Conservation (phyloP, 2,329 filamentous ascomycete species). For the Aulographum hederae region DNA sequence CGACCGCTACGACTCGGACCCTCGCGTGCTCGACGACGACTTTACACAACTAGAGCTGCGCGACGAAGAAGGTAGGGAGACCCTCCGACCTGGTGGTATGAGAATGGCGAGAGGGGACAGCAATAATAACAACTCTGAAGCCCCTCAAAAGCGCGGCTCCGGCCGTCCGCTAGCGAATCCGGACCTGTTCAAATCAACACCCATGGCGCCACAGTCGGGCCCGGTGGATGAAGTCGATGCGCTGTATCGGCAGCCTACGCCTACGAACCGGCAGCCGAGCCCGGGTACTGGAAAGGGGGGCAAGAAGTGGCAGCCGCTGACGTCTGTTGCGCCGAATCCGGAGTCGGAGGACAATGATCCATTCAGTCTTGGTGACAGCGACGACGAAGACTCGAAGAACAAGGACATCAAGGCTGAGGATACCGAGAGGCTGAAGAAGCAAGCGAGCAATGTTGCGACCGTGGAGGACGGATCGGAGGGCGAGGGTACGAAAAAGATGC, state of each 20-base stretch:
- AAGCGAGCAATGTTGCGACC: slow-evolving; percentile 31
- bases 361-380: slow-evolving; percentile 88
- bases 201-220: slow-evolving; percentile 35
- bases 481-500: slow-evolving; percentile 6
- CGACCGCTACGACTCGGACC: slow-evolving; percentile 86
- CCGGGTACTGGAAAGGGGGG: slow-evolving; percentile 15
- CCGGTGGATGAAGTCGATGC: slow-evolving; percentile 65
- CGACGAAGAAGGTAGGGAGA: slow-evolving; percentile 36
- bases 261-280: slow-evolving; percentile 10
- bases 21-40: slow-evolving; percentile 74
- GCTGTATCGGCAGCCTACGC: slow-evolving; percentile 38
- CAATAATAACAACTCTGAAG: background rate
- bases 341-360: slow-evolving; percentile 76
- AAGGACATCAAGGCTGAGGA: slow-evolving; percentile 39
- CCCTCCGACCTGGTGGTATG: too few species aligned
- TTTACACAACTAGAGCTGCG: slow-evolving; percentile 51
- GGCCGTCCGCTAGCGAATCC: slow-evolving; percentile 55
- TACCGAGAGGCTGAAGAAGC: slow-evolving; percentile 29
- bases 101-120: background rate
- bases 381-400: slow-evolving; percentile 64
- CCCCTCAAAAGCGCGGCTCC: slow-evolving; percentile 28
- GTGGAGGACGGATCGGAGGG: slow-evolving; percentile 32
- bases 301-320: slow-evolving; percentile 96
- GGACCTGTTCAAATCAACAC: slow-evolving; percentile 58
- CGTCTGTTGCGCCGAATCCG: slow-evolving; percentile 66